Evolutionary conservation across 2,329 filamentous ascomycete genomes (phyloP).

Genomic region (Cladosporium sp.): DNA sequence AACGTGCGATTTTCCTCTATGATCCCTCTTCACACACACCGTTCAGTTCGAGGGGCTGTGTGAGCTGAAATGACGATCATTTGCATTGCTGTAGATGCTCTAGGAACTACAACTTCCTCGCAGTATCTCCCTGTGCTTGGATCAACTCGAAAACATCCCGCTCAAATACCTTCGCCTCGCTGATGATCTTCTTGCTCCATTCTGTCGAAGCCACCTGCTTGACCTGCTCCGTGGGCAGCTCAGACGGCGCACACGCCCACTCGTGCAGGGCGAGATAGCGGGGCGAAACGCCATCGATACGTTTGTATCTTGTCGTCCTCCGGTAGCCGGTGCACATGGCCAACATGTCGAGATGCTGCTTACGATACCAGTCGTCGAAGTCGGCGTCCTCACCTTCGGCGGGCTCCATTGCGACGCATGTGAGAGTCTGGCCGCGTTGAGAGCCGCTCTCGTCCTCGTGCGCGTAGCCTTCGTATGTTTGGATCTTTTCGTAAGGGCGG

Average conservation of each 20-base stretch:
- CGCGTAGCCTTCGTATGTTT: slow-evolving; percentile 27
- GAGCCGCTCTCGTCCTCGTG: slow-evolving; percentile 16
- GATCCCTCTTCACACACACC: too few species aligned
- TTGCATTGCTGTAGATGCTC: too few species aligned
- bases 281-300: slow-evolving; percentile 22
- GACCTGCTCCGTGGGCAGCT: slow-evolving; percentile 28
- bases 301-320: slow-evolving; percentile 31
- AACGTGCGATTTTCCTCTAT: too few species aligned
- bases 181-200: slow-evolving; percentile 32
- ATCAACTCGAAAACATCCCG: slow-evolving; percentile 29
- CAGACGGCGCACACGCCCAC: slow-evolving; percentile 26
- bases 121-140: slow-evolving; percentile 23
- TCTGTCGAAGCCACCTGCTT: slow-evolving; percentile 28
- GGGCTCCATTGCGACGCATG: slow-evolving; percentile 29
- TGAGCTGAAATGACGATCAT: too few species aligned
- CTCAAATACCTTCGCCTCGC: slow-evolving; percentile 25
- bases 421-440: slow-evolving; percentile 20
- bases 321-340: slow-evolving; percentile 29
- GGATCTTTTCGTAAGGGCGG: slow-evolving; percentile 25
- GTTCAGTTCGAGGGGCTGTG: too few species aligned
- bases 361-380: slow-evolving; percentile 35
- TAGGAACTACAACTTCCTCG: slow-evolving; percentile 23
- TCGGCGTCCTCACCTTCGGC: slow-evolving; percentile 29
- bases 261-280: slow-evolving; percentile 32
- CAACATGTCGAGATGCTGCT: slow-evolving; percentile 32